Evolutionary conservation across 768 basidiomycete species (phyloP).

Genomic region (Chiua virens): DNA sequence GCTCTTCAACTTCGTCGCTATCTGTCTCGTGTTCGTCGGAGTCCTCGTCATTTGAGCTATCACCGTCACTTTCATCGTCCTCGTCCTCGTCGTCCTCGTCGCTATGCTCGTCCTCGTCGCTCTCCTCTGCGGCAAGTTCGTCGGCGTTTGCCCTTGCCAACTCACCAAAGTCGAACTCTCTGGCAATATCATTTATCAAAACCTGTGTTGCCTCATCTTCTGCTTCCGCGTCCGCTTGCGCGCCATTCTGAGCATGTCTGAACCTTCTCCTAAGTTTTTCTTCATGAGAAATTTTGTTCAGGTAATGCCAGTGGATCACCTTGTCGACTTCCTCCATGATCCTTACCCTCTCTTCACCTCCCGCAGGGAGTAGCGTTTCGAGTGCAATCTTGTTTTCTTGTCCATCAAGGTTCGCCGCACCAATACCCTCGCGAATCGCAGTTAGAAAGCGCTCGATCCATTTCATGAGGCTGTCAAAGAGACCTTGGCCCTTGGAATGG

Average conservation of each 20-base stretch:
- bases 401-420: constrained; percentile 31
- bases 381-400: constrained; percentile 54
- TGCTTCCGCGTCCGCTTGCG: constrained; percentile 53
- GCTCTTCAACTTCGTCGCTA: constrained; percentile 14
- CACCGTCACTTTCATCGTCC: constrained; percentile 41
- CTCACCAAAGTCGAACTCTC: constrained; percentile 80
- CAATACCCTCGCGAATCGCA: constrained; percentile 85
- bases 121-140: constrained; percentile 77
- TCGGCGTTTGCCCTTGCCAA: constrained; percentile 75
- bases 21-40: constrained; percentile 37
- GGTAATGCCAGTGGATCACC: constrained; percentile 90
- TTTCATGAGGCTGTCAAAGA: constrained; percentile 91
- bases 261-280: constrained; percentile 88
- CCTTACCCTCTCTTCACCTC: constrained; percentile 68
- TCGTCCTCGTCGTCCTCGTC: constrained; percentile 42
- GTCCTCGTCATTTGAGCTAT: constrained; percentile 40
- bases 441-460: constrained; percentile 97
- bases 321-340: constrained; percentile 87
- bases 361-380: constrained; percentile 87
- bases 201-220: constrained; percentile 80
- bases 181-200: constrained; percentile 78
- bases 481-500: constrained; percentile 91
- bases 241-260: constrained; percentile 50
- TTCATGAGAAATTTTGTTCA: constrained; percentile 90
- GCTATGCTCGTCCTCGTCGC: constrained; percentile 46